Percentiles rank a stretch among this genome's conserved stretches.
Evolutionary conservation across 208 protist species (phyloP).

Genomic region (Leishmania tropica): DNA sequence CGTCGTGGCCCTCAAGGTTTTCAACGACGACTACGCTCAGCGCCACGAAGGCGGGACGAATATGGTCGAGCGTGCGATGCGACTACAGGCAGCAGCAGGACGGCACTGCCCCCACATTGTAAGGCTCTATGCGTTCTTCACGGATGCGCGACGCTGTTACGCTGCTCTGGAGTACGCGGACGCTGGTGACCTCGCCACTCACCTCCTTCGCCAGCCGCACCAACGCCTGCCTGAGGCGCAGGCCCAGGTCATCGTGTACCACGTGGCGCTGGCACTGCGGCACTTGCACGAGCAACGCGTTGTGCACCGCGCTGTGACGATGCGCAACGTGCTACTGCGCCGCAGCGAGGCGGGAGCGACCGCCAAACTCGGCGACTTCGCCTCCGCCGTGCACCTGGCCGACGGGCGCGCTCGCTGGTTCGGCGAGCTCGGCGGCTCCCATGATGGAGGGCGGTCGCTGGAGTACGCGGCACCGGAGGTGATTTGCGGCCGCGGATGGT

Average conservation of each 20-base stretch:
- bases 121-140: constrained; percentile 97
- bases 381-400: constrained; percentile 64
- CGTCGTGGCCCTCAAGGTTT: constrained; percentile 60
- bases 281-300: constrained; percentile 66
- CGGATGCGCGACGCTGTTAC: constrained; percentile 94
- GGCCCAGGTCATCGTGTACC: constrained; percentile 28
- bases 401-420: not conserved
- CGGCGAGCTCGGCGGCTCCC: not conserved
- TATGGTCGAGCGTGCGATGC: constrained; percentile 91
- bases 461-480: constrained; percentile 98
- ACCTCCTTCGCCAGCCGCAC: constrained; percentile 1
- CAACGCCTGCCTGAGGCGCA: constrained; percentile 35
- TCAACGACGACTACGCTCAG: constrained; percentile 32
- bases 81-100: constrained; percentile 94
- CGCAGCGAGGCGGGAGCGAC: constrained; percentile 9
- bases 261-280: constrained; percentile 43
- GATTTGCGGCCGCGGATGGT: constrained; percentile 41
- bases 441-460: constrained; percentile 67
- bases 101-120: constrained; percentile 94
- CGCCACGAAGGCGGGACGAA: not conserved
- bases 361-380: constrained; percentile 98
- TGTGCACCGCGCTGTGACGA: constrained; percentile 83
- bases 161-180: constrained; percentile 97
- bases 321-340: constrained; percentile 74
- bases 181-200: constrained; percentile 84